Percentiles rank a stretch among this genome's conserved stretches.
Evolutionary conservation across 148 eudicot species (phyloP).

Genomic region (Rhododendron kiyosumense): DNA sequence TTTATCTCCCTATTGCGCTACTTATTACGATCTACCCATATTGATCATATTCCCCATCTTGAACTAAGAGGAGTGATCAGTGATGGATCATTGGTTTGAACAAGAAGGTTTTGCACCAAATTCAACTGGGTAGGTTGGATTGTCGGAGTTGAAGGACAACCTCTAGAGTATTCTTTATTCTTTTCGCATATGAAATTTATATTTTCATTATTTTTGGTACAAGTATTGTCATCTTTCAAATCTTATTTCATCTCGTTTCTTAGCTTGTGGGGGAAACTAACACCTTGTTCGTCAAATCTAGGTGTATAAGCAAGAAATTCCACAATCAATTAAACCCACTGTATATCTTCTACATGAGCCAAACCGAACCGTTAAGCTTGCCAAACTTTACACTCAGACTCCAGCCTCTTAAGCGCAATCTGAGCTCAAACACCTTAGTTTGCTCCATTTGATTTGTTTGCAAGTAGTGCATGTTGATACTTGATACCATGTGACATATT

Average conservation of each 20-base stretch:
- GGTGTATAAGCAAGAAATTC: background rate
- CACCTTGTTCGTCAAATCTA: background rate
- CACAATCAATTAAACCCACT: background rate
- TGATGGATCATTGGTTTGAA: background rate
- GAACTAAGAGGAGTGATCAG: background rate
- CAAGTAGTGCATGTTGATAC: background rate
- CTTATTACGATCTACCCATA: background rate
- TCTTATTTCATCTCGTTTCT: background rate
- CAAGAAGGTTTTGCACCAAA: background rate
- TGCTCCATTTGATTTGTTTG: background rate
- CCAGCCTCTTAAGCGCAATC: background rate
- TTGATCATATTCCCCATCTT: background rate
- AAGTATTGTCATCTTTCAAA: background rate
- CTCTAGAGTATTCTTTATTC: background rate
- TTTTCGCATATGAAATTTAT: background rate
- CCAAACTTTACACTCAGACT: too few species aligned
- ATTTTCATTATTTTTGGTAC: background rate
- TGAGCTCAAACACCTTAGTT: background rate
- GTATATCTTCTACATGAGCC: background rate
- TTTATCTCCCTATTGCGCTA: background rate
- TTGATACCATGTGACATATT: background rate
- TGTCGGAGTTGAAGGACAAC: background rate
- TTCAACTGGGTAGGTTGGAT: background rate
- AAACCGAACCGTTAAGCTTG: background rate
- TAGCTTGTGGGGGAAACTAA: background rate